Evolutionary conservation across 2,329 filamentous ascomycete species (phyloP).

Genomic region (Xylariaceae sp.): DNA sequence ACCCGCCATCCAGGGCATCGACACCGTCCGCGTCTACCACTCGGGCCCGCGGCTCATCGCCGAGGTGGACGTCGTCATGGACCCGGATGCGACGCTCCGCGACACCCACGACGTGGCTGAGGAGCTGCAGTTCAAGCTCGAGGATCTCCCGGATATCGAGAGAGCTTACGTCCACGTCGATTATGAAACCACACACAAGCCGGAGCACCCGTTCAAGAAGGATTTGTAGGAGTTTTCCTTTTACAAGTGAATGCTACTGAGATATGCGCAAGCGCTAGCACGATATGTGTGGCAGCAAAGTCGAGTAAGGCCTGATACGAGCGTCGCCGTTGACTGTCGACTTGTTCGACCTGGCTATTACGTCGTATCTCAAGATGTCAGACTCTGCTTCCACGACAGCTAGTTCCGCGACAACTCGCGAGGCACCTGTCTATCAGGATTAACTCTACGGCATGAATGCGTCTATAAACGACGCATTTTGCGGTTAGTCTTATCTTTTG

Average conservation of each 20-base stretch:
- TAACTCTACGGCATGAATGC: no score
- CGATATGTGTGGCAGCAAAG: neutral
- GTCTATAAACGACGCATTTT: no score
- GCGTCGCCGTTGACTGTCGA: no score
- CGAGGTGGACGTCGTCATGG: constrained; percentile 97
- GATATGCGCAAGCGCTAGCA: neutral
- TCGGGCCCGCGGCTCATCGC: constrained; percentile 87
- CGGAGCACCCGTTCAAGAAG: constrained; percentile 75
- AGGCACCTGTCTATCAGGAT: no score
- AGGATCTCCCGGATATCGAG: constrained; percentile 90
- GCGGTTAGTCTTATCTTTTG: no score
- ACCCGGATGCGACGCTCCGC: constrained; percentile 72
- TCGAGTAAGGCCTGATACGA: no score
- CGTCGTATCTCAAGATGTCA: no score
- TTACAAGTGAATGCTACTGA: neutral
- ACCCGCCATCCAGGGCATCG: constrained; percentile 79
- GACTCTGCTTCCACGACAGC: no score
- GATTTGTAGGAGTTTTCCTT: constrained; percentile 52
- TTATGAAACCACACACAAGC: constrained; percentile 94
- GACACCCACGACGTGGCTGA: constrained; percentile 94
- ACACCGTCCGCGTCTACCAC: constrained; percentile 95
- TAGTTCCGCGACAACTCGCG: no score
- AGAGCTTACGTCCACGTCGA: constrained; percentile 96
- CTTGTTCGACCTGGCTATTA: no score
- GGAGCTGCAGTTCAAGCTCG: constrained; percentile 90